phyloP scores from a whole-genome alignment of 108 stramenopile species.

The Skeletonema marinoi region DNA sequence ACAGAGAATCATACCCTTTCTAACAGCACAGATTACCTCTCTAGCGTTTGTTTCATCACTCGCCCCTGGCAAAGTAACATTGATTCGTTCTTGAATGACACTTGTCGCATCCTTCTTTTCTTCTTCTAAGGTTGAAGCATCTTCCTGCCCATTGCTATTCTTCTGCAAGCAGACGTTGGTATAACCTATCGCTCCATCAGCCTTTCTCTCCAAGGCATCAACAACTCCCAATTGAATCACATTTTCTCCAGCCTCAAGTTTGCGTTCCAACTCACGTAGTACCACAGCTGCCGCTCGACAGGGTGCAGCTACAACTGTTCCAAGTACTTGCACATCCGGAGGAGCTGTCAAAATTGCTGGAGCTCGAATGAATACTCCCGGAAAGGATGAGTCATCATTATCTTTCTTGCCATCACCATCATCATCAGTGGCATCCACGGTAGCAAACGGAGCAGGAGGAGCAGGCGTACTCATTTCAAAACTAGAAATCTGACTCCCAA shows the following conservation, averaged over 20 bases:
- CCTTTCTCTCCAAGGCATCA: slow-evolving; percentile 70
- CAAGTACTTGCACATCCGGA: slow-evolving; percentile 77
- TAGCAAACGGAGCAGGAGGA: slow-evolving; percentile 51
- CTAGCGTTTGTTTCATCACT: slow-evolving; percentile 83
- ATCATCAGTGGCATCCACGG: slow-evolving; percentile 23
- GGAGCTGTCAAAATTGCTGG: slow-evolving; percentile 93
- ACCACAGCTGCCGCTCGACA: slow-evolving; percentile 88
- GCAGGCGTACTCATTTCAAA: slow-evolving; percentile 91
- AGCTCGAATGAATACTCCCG: slow-evolving; percentile 97
- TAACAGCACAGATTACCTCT: slow-evolving; percentile 93
- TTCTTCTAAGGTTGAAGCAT: slow-evolving; percentile 5
- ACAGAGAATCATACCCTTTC: slow-evolving; percentile 81
- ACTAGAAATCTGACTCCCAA: slow-evolving; percentile 93
- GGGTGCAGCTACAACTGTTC: slow-evolving; percentile 87
- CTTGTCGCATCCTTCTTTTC: slow-evolving; percentile 32
- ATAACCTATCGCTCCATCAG: slow-evolving; percentile 49
- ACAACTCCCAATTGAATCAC: slow-evolving; percentile 81
- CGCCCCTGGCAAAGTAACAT: slow-evolving; percentile 77
- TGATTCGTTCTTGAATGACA: slow-evolving; percentile 20
- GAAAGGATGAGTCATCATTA: slow-evolving; percentile 49
- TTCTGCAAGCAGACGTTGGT: slow-evolving; percentile 52
- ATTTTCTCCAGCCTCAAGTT: slow-evolving; percentile 75
- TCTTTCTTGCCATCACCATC: neutral
- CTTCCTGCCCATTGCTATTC: neutral
- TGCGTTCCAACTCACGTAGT: slow-evolving; percentile 76